Percentiles rank a stretch among this genome's conserved stretches.
Evolutionary conservation across 108 stramenopile species (phyloP).

Genomic region (Epipyxis sp.): DNA sequence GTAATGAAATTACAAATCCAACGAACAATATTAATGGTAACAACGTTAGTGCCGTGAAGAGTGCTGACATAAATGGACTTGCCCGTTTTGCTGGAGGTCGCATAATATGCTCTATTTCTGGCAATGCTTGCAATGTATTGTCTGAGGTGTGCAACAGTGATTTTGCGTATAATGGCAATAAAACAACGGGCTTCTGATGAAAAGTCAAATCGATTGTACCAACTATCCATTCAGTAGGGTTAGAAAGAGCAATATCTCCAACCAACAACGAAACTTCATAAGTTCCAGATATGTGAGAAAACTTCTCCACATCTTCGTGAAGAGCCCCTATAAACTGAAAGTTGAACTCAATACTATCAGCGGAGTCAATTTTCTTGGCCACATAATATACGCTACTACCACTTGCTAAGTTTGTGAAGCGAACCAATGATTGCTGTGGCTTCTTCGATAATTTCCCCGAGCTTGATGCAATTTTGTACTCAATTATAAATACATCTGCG

Average conservation of each 20-base stretch:
- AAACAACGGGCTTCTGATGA: background rate
- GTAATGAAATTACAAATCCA: background rate
- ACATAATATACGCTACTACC: background rate
- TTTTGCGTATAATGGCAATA: slow-evolving; percentile 11
- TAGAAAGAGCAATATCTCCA: background rate
- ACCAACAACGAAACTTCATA: slow-evolving; percentile 2
- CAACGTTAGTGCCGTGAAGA: background rate
- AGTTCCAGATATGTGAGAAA: background rate
- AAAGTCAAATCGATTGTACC: slow-evolving; percentile 20
- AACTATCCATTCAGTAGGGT: background rate
- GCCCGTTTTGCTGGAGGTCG: slow-evolving; percentile 5
- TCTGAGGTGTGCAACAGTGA: slow-evolving; percentile 27
- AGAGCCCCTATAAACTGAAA: background rate
- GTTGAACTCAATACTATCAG: background rate
- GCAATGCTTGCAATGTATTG: slow-evolving; percentile 13
- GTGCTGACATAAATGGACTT: background rate
- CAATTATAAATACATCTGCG: background rate
- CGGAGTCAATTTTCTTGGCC: background rate
- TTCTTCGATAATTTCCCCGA: background rate
- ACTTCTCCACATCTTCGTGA: background rate
- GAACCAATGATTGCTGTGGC: slow-evolving; percentile 9
- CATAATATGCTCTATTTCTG: slow-evolving; percentile 27
- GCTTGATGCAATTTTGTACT: background rate
- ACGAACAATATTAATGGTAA: slow-evolving; percentile 6
- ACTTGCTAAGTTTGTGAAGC: background rate